These are phyloP conservation scores for Alternaria gansuensis DNA, from an alignment of 2,329 filamentous ascomycete genomes.

Conservation along the genomic window DNA sequence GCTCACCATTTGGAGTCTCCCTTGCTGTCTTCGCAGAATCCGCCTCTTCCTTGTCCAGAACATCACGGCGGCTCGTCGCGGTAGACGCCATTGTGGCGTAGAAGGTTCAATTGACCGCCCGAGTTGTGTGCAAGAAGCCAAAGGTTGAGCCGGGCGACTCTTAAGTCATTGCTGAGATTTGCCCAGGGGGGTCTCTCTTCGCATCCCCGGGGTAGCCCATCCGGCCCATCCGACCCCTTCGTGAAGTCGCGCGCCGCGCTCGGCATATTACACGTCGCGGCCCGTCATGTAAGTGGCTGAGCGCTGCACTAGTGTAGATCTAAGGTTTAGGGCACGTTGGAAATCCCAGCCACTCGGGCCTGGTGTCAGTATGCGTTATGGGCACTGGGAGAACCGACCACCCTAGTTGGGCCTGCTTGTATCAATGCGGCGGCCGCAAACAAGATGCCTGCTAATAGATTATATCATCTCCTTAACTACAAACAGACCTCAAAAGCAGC, in stretches of 20 bases:
- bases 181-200: background rate
- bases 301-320: constrained; percentile 10
- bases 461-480: constrained; percentile 1
- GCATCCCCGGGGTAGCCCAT: background rate
- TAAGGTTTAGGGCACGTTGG: constrained; percentile 15
- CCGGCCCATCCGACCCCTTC: constrained; percentile 2
- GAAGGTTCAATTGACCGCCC: constrained; percentile 1
- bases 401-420: background rate
- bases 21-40: constrained; percentile 22
- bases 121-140: constrained; percentile 1
- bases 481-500: constrained; percentile 11
- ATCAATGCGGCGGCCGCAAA: background rate
- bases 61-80: constrained; percentile 19
- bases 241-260: constrained; percentile 4
- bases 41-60: constrained; percentile 22
- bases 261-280: constrained; percentile 21
- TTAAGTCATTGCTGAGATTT: background rate
- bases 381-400: background rate
- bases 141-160: background rate
- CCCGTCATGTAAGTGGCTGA: constrained; percentile 10
- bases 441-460: background rate
- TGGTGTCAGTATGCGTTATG: background rate
- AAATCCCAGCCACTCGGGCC: background rate
- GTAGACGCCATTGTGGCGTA: constrained; percentile 23
- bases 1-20: constrained; percentile 20